These are phyloP conservation scores for Toxoplasma gondii DNA, from an alignment of 169 alveolate genomes.

Conservation along the genomic window DNA sequence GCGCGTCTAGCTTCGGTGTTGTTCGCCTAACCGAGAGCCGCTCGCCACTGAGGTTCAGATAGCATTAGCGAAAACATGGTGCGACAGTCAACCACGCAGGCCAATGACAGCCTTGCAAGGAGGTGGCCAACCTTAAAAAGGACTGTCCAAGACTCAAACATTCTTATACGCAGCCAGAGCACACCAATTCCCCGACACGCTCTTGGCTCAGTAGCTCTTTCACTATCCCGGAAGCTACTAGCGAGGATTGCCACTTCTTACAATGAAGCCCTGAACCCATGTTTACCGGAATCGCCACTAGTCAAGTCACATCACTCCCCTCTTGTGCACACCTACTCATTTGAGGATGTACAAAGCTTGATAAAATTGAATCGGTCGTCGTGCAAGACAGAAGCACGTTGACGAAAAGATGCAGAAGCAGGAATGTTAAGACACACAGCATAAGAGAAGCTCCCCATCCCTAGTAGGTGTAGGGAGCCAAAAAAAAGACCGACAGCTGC, in stretches of 20 bases:
- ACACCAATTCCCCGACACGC: conserved; percentile 1
- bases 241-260: background rate
- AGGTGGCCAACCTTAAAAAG: conserved; percentile 32
- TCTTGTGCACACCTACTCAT: conserved; percentile 34
- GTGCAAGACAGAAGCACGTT: background rate
- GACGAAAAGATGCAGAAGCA: background rate
- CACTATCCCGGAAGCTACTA: conserved; percentile 22
- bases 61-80: background rate
- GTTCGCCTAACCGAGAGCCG: background rate
- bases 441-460: background rate
- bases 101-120: background rate
- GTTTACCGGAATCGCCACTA: background rate
- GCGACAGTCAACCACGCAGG: background rate
- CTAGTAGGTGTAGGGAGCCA: background rate
- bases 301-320: conserved; percentile 13
- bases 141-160: conserved; percentile 24
- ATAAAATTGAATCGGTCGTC: conserved; percentile 25
- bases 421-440: background rate
- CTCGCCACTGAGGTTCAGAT: background rate
- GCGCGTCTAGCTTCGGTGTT: background rate
- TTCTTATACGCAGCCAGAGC: background rate
- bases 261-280: conserved; percentile 26
- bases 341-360: conserved; percentile 28
- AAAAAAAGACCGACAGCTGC: background rate
- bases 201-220: conserved; percentile 26